Conservation (phyloP, 2,329 filamentous ascomycete genomes). For the Neodidymelliopsis sp. region DNA sequence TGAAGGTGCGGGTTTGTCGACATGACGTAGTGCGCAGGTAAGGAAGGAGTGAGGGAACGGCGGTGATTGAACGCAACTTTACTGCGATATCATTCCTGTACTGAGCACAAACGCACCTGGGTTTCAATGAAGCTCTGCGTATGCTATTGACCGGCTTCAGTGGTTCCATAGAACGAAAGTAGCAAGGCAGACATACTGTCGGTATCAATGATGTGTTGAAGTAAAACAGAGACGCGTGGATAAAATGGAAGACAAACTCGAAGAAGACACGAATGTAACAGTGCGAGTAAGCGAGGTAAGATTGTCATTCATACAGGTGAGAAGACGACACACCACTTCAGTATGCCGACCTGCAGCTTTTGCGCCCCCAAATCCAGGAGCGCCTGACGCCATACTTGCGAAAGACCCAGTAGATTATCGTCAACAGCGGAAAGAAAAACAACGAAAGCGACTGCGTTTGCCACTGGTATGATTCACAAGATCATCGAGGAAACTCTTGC, state of each 20-base stretch:
- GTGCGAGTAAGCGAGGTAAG: not conserved
- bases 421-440: not conserved
- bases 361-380: not conserved
- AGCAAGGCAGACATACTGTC: too few species aligned
- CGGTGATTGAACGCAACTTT: not conserved
- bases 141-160: too few species aligned
- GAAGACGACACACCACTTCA: not conserved
- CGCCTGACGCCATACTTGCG: conserved; percentile 5
- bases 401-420: not conserved
- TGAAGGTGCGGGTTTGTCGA: not conserved
- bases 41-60: not conserved
- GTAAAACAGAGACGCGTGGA: too few species aligned
- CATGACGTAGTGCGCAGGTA: not conserved
- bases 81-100: too few species aligned
- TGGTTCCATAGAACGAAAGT: too few species aligned
- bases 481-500: too few species aligned
- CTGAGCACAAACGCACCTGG: too few species aligned
- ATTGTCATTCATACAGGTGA: not conserved
- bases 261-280: too few species aligned
- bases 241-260: too few species aligned
- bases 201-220: too few species aligned
- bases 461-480: too few species aligned
- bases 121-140: too few species aligned
- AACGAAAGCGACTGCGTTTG: not conserved
- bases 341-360: not conserved